Conservation (phyloP, 2,329 filamentous ascomycete species). For the Fusarium sambucinum region DNA sequence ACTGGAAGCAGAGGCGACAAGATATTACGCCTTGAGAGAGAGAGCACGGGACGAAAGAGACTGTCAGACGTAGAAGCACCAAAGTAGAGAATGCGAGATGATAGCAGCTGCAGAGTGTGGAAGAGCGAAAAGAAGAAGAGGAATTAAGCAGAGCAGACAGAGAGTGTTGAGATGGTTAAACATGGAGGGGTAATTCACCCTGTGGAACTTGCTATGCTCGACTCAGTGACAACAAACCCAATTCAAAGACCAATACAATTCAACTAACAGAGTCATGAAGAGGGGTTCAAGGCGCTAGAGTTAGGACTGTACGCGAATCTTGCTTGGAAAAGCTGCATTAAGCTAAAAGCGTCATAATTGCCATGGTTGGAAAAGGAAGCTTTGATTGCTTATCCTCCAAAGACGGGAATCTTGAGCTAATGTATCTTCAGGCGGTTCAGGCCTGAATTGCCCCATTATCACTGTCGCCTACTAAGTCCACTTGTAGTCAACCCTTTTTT, state of each 20-base stretch:
- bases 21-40: constrained; percentile 17
- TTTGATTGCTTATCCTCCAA: not conserved
- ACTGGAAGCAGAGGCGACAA: constrained; percentile 23
- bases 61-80: constrained; percentile 16
- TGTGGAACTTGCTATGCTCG: constrained; percentile 22
- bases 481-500: constrained; percentile 1
- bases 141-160: not conserved
- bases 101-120: not conserved
- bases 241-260: constrained; percentile 14
- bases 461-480: too few species aligned
- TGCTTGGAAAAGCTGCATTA: constrained; percentile 3
- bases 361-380: constrained; percentile 13
- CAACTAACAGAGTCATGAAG: constrained; percentile 14
- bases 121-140: not conserved
- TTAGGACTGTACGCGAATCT: too few species aligned
- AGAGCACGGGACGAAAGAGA: constrained; percentile 27
- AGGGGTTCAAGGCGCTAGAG: constrained; percentile 22
- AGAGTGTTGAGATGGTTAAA: constrained; percentile 17
- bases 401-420: not conserved
- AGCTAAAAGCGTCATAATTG: constrained; percentile 8
- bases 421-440: not conserved
- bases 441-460: constrained; percentile 8
- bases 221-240: constrained; percentile 4
- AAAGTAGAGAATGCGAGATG: constrained; percentile 5
- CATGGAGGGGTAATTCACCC: constrained; percentile 32